Evolutionary conservation across 1,139 yeast species (phyloP).

Genomic region (Arxiozyma telluris): DNA sequence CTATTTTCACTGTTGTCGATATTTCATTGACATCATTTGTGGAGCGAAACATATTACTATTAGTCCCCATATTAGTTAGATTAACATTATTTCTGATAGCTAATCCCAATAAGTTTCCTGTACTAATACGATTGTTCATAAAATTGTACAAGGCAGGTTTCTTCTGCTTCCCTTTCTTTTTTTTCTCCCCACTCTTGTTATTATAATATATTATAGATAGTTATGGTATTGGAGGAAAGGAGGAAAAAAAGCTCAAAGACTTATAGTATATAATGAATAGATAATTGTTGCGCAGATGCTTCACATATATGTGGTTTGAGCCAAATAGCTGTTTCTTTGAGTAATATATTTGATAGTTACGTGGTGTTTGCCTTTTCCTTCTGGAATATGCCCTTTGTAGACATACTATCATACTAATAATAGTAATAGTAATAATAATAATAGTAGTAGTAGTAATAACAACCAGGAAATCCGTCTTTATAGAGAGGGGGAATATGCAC

Average conservation of each 20-base stretch:
- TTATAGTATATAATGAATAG: no score
- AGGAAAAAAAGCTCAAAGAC: neutral
- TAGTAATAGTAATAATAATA: no score
- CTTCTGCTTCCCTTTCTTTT: neutral
- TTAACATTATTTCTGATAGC: constrained; percentile 1
- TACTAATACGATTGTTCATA: neutral
- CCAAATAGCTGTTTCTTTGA: neutral
- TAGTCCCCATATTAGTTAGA: neutral
- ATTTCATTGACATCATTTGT: neutral
- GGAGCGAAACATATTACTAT: neutral
- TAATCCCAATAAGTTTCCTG: neutral
- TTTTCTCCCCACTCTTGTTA: neutral
- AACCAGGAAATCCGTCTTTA: no score
- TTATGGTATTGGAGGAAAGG: neutral
- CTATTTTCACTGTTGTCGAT: constrained; percentile 16
- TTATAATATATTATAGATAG: no score
- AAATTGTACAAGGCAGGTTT: neutral
- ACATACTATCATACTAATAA: no score
- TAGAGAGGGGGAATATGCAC: no score
- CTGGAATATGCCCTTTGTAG: no score
- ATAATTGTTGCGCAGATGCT: neutral
- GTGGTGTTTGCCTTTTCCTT: no score
- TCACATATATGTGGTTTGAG: no score
- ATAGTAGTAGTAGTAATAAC: no score
- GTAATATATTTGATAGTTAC: no score